Evolutionary conservation across 164 flowering plant genomes (phyloP).

Genomic region (Chloranthus sessilifolius): DNA sequence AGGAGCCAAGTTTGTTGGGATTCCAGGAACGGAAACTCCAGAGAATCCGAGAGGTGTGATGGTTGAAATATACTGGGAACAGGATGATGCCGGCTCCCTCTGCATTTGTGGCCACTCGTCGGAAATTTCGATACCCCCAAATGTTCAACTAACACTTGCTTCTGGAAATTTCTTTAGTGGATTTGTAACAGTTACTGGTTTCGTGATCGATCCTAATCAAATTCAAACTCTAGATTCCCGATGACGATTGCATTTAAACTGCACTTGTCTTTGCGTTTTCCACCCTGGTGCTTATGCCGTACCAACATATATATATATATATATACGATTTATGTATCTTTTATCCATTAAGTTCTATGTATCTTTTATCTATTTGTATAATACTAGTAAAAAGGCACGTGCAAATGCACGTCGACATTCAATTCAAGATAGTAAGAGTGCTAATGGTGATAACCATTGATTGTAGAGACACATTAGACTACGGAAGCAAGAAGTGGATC

Average conservation of each 20-base stretch:
- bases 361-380: too few relatives aligned
- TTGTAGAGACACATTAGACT: too few relatives aligned
- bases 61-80: constrained; percentile 92
- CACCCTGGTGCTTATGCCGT: too few relatives aligned
- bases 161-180: constrained; percentile 19
- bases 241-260: not conserved
- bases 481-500: too few relatives aligned
- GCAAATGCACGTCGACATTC: too few relatives aligned
- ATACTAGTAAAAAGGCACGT: too few relatives aligned
- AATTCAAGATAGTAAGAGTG: too few relatives aligned
- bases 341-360: too few relatives aligned
- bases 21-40: constrained; percentile 69
- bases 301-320: too few relatives aligned
- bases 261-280: too few relatives aligned
- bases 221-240: constrained; percentile 11
- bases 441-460: too few relatives aligned
- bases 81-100: constrained; percentile 68
- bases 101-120: constrained; percentile 79
- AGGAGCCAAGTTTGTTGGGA: constrained; percentile 75
- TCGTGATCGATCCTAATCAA: constrained; percentile 49
- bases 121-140: constrained; percentile 56
- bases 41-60: constrained; percentile 71
- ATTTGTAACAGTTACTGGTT: constrained; percentile 33
- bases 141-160: constrained; percentile 24
- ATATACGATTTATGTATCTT: too few relatives aligned